A percentile compares a stretch with the other conserved stretches of the same genome.
Conservation (phyloP, 371 early-diverging fungal species). For the Pancytospora epiphaga region DNA sequence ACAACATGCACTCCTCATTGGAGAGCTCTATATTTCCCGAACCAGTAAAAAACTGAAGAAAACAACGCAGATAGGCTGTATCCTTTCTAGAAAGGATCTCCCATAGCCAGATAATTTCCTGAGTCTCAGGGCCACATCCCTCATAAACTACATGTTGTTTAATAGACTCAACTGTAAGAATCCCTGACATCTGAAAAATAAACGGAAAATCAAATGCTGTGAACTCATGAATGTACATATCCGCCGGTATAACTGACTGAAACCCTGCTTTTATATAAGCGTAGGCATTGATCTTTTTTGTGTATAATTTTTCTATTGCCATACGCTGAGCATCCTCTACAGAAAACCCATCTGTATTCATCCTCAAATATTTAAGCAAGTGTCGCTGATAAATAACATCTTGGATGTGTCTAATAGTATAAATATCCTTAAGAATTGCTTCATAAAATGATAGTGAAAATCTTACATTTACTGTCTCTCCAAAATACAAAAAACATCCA, state of each 20-base stretch:
- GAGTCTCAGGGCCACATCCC: neutral
- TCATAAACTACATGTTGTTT: slow-evolving; percentile 7
- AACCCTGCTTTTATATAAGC: slow-evolving; percentile 23
- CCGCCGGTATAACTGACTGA: neutral
- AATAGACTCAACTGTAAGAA: neutral
- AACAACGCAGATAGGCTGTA: slow-evolving; percentile 14
- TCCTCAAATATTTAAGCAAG: slow-evolving; percentile 11
- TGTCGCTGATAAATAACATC: slow-evolving; percentile 19
- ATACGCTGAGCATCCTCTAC: slow-evolving; percentile 3
- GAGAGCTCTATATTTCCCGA: slow-evolving; percentile 19
- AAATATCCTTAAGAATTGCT: slow-evolving; percentile 35
- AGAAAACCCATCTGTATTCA: neutral
- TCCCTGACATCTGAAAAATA: neutral
- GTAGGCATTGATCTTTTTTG: slow-evolving; percentile 11
- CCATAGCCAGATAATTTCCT: slow-evolving; percentile 35
- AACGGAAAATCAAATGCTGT: slow-evolving; percentile 6
- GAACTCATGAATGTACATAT: slow-evolving; percentile 1
- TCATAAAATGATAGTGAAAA: slow-evolving; percentile 45
- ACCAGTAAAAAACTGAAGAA: slow-evolving; percentile 39
- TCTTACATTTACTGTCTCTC: slow-evolving; percentile 10
- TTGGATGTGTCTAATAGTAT: slow-evolving; percentile 20
- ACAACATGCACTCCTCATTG: slow-evolving; percentile 2
- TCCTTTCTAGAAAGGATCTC: slow-evolving; percentile 23
- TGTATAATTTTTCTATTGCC: neutral
- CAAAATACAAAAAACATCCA: slow-evolving; percentile 3